Evolutionary conservation across 2,329 filamentous ascomycete species (phyloP), one percentile per base, ranked within the genome.

Genomic region (Fusarium liriodendri): DNA sequence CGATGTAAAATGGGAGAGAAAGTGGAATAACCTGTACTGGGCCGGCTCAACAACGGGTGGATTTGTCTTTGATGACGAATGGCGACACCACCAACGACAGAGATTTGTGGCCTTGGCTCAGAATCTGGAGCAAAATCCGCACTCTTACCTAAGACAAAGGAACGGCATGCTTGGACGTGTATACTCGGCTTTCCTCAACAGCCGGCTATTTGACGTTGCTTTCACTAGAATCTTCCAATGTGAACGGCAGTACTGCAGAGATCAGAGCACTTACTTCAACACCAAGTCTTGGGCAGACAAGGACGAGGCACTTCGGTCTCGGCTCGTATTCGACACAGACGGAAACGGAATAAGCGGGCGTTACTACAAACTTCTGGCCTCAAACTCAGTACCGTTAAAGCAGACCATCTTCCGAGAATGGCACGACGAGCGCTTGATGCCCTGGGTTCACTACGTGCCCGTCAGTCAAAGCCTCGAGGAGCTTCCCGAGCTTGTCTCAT

Each of bases 381-480:
- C 86, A 1, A 82, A 80, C 4, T 86, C 84, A 2, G 74, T 82
- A 1, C 85, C 86, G 0, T 76, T 91, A 18, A 91, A 90, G 74
- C 84, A 87, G 71, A 88, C 87, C 0, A 73, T 90, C 0, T 79
- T 89, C 9, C 82, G 84, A 3, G 89, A 90, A 77, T 91, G 89
- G 89, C 88, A 90, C 67, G 87, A 90, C 67, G 88, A 90, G 27
- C 79, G 88, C 0, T 81, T 91, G 3, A 64, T 85, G 11, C 87
- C 89, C 0, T 90, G 89, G 89, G 80, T 88, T 5, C 89, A 91
- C 69, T 90, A 89, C 64, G 76, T 90, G 0, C 89, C 89, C 0
- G 82, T 90, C 0, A 88, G 86, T 55, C 79, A 85, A 70, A 79
- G 83, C 7, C 79, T 88, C 76, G 82, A 84, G 4, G 88, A 90